These are phyloP conservation scores for Camellia lanceoleosa DNA, from an alignment of 148 eudicot genomes.

Conservation along the genomic window DNA sequence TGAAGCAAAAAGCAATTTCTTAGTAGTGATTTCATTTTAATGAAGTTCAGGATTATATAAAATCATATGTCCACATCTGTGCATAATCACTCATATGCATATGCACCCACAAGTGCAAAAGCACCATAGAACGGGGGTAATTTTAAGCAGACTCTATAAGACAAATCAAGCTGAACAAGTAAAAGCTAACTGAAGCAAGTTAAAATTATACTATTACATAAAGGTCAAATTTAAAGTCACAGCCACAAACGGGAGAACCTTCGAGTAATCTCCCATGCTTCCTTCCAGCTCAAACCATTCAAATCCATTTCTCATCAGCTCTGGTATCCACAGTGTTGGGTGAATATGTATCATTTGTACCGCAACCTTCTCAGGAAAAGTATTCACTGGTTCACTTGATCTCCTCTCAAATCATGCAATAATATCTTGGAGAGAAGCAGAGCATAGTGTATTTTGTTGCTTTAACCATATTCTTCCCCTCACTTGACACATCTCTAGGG, in stretches of 20 bases:
- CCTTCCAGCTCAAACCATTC: slow-evolving; percentile 76
- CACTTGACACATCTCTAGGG: slow-evolving; percentile 81
- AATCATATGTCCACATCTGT: no score
- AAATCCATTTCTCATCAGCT: slow-evolving; percentile 81
- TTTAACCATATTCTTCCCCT: slow-evolving; percentile 77
- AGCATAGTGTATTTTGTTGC: slow-evolving; percentile 91
- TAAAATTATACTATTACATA: not conserved
- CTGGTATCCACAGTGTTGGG: slow-evolving; percentile 93
- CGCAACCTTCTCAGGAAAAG: slow-evolving; percentile 82
- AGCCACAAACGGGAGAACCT: slow-evolving; percentile 32
- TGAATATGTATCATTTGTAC: slow-evolving; percentile 97
- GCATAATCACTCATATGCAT: no score
- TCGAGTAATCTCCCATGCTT: slow-evolving; percentile 80
- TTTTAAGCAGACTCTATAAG: not conserved
- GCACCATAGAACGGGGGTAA: no score
- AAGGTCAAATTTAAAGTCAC: not conserved
- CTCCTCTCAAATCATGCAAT: slow-evolving; percentile 81
- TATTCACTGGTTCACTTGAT: slow-evolving; percentile 50
- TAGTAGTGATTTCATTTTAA: no score
- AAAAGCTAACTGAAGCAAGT: not conserved
- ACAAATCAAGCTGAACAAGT: not conserved
- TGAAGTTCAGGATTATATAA: no score
- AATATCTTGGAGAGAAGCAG: slow-evolving; percentile 94
- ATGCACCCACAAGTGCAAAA: no score
- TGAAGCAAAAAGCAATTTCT: no score